Conservation (phyloP, 768 basidiomycete genomes). For the Tulasnella sp. region DNA sequence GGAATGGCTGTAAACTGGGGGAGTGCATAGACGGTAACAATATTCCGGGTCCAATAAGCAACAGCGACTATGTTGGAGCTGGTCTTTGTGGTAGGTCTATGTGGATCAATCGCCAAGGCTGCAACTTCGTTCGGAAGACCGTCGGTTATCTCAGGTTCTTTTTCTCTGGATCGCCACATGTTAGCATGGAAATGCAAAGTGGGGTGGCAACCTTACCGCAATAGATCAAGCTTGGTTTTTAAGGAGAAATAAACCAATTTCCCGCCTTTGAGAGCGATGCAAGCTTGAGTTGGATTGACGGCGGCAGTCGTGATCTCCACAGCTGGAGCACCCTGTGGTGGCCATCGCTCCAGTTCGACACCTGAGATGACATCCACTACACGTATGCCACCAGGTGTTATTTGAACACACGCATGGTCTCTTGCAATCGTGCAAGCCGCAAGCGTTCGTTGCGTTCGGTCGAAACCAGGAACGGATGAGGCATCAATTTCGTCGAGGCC, state of each 20-base stretch:
- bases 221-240: neutral
- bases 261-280: conserved; percentile 57
- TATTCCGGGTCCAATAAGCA: conserved; percentile 73
- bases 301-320: conserved; percentile 59
- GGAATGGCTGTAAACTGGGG: conserved; percentile 34
- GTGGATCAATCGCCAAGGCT: conserved; percentile 60
- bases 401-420: conserved; percentile 65
- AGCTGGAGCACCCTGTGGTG: conserved; percentile 40
- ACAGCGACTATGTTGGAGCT: conserved; percentile 53
- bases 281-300: conserved; percentile 64
- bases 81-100: conserved; percentile 43
- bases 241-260: conserved; percentile 31
- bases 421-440: conserved; percentile 58
- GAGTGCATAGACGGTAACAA: conserved; percentile 54
- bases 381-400: conserved; percentile 55
- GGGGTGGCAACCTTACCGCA: neutral
- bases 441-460: conserved; percentile 54
- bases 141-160: conserved; percentile 29
- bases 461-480: conserved; percentile 45
- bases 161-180: neutral
- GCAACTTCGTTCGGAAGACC: conserved; percentile 54
- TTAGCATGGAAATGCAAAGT: neutral
- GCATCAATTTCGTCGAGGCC: conserved; percentile 43
- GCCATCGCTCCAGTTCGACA: conserved; percentile 31
- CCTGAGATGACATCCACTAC: conserved; percentile 50